These are phyloP conservation scores for Dalbergia cochinchinensis DNA, from an alignment of 306 rosid genomes.

Conservation along the genomic window DNA sequence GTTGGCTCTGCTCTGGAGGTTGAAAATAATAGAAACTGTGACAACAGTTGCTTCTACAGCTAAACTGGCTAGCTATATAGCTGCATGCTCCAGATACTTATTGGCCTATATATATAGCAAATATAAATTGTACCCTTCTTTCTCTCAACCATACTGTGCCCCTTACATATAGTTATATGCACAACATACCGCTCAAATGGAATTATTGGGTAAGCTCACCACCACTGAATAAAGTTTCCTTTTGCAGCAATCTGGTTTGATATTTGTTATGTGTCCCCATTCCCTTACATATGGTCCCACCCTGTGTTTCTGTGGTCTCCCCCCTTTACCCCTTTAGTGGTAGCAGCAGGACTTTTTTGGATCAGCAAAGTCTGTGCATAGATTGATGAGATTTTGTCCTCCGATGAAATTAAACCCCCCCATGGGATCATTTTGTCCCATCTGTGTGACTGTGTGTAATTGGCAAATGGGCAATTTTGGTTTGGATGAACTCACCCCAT, in stretches of 20 bases:
- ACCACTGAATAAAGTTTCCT: slow-evolving; percentile 44
- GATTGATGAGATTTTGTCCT: slow-evolving; percentile 46
- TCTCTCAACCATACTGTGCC: slow-evolving; percentile 19
- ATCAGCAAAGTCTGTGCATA: slow-evolving; percentile 32
- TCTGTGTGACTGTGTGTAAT: slow-evolving; percentile 1
- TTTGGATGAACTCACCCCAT: background rate
- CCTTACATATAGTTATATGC: slow-evolving; percentile 37
- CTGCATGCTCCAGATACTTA: slow-evolving; percentile 27
- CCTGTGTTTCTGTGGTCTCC: slow-evolving; percentile 51
- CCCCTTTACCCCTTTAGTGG: slow-evolving; percentile 39
- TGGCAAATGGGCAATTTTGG: slow-evolving; percentile 29
- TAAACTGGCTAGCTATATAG: slow-evolving; percentile 41
- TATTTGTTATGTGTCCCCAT: slow-evolving; percentile 49
- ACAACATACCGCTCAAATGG: slow-evolving; percentile 35
- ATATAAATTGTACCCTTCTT: background rate
- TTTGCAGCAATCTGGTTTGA: slow-evolving; percentile 52
- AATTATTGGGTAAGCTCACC: slow-evolving; percentile 54
- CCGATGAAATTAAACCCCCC: slow-evolving; percentile 3
- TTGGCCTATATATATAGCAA: slow-evolving; percentile 19
- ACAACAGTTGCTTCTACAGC: slow-evolving; percentile 45
- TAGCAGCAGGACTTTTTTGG: slow-evolving; percentile 33
- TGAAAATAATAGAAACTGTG: slow-evolving; percentile 42
- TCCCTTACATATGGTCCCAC: slow-evolving; percentile 61
- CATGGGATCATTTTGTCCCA: slow-evolving; percentile 45
- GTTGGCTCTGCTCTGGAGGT: slow-evolving; percentile 33